Evolutionary conservation across 176 grass and related monocot genomes (phyloP), one percentile per base, ranked within the genome.

Genomic region (Alopecurus myosuroides): DNA sequence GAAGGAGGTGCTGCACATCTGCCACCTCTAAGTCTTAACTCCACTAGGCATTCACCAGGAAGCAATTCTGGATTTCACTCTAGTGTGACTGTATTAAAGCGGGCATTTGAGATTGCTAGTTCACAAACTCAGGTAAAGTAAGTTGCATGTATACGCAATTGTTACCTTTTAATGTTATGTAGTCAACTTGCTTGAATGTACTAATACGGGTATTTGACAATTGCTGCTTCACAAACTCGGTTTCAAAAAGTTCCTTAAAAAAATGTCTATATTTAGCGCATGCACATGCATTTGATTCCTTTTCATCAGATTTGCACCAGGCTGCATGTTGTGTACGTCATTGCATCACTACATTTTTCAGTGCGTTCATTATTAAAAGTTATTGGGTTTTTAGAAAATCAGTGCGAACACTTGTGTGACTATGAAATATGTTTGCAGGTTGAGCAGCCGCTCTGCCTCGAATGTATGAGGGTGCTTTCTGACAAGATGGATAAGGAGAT

Each of bases 401-500:
- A 62, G 26, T 55, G 45, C 12, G 69, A 81, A 53, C 46, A 51
- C 42, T 36, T 44, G 53, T 39, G 81, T 63, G 39, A 56, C 42
- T 58, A 55, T 82, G 50, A 4, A 46, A 76, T 76, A 22, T 87
- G 77, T 19, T 91, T 22, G 56, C 87, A 98, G 96, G 90, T 98
- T 86, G 96, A 98, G 60, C 96, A 95, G 67, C 93, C 96, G 48
- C 93, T 95, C 63, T 98, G 96, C 68, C 82, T 98, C 83, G 96
- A 98, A 26, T 98, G 96, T 76, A 98, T 95, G 93, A 77, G 91
- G 70, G 69, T 98, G 66, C 85, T 98, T 63, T 98, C 91, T 69
- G 93, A 95, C 83, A 98, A 98, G 88, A 89, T 95, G 88, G 93
- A 94, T 60, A 95, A 92, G 84, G 93, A 95, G 77, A 91, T 98